phyloP scores from a whole-genome alignment of 805 yeast genomes.

The Starmerella sp. region DNA sequence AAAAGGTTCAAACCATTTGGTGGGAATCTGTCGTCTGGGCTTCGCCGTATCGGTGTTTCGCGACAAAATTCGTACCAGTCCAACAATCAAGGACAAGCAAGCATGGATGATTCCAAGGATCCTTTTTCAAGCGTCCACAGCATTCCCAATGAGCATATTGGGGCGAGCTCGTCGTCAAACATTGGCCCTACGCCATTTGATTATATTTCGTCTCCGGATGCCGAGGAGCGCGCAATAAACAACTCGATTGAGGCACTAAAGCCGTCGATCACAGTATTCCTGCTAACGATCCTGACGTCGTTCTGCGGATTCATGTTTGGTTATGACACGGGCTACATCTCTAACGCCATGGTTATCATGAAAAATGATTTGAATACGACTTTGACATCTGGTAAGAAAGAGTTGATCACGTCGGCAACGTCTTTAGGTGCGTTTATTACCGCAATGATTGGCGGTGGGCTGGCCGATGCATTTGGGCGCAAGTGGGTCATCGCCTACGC shows the following conservation, averaged over 20 bases:
- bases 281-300: slow-evolving; percentile 60
- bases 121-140: slow-evolving; percentile 1
- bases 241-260: slow-evolving; percentile 26
- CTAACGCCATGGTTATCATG: slow-evolving; percentile 80
- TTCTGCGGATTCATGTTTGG: slow-evolving; percentile 96
- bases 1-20: neutral
- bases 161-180: slow-evolving; percentile 3
- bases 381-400: slow-evolving; percentile 69
- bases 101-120: neutral
- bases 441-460: slow-evolving; percentile 63
- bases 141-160: neutral
- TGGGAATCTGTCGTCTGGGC: neutral
- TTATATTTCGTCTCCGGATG: neutral
- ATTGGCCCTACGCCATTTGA: neutral
- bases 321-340: slow-evolving; percentile 93
- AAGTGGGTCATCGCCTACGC: slow-evolving; percentile 75
- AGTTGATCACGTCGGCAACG: slow-evolving; percentile 86
- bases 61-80: slow-evolving; percentile 6
- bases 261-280: slow-evolving; percentile 46
- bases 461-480: slow-evolving; percentile 78
- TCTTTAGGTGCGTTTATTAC: slow-evolving; percentile 85
- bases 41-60: slow-evolving; percentile 5
- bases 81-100: neutral
- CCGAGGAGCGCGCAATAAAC: slow-evolving; percentile 15
- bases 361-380: slow-evolving; percentile 51